phyloP scores from a whole-genome alignment of 768 basidiomycete species.

The Botryobasidium botryosum region DNA sequence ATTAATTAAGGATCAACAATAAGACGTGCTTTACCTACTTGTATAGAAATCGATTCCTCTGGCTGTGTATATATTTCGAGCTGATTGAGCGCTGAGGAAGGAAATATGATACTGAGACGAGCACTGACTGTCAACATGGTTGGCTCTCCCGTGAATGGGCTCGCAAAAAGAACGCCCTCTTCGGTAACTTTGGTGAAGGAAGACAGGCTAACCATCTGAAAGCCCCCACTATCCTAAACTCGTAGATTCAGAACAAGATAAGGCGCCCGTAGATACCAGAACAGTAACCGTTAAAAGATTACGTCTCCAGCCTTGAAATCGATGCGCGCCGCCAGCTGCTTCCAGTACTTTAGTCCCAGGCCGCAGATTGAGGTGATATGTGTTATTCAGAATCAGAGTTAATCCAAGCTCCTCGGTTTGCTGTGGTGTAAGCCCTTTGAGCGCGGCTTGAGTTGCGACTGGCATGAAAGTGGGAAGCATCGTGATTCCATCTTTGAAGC shows the following conservation, averaged over 20 bases:
- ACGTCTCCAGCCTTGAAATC: slow-evolving; percentile 73
- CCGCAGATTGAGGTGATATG: slow-evolving; percentile 71
- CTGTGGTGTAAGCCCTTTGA: slow-evolving; percentile 77
- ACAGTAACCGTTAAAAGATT: slow-evolving; percentile 61
- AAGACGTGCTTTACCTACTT: slow-evolving; percentile 10
- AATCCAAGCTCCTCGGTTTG: slow-evolving; percentile 51
- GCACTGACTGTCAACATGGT: slow-evolving; percentile 67
- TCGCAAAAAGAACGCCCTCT: slow-evolving; percentile 70
- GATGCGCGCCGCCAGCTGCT: slow-evolving; percentile 70
- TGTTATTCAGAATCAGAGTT: slow-evolving; percentile 7
- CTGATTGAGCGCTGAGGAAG: neutral
- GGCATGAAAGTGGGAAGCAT: slow-evolving; percentile 88
- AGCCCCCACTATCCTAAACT: slow-evolving; percentile 70
- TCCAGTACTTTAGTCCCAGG: slow-evolving; percentile 61
- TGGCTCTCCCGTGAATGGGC: slow-evolving; percentile 72
- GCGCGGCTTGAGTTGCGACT: slow-evolving; percentile 80
- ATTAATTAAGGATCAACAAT: neutral
- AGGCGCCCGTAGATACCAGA: slow-evolving; percentile 2
- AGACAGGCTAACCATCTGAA: slow-evolving; percentile 54
- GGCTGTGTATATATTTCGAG: slow-evolving; percentile 32
- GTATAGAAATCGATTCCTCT: slow-evolving; percentile 56
- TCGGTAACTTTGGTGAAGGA: slow-evolving; percentile 74
- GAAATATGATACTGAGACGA: slow-evolving; percentile 1
- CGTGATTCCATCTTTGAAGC: slow-evolving; percentile 57
- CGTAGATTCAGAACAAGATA: neutral